Evolutionary conservation across 164 flowering plant species (phyloP).

Genomic region (Tetracentron sinense): DNA sequence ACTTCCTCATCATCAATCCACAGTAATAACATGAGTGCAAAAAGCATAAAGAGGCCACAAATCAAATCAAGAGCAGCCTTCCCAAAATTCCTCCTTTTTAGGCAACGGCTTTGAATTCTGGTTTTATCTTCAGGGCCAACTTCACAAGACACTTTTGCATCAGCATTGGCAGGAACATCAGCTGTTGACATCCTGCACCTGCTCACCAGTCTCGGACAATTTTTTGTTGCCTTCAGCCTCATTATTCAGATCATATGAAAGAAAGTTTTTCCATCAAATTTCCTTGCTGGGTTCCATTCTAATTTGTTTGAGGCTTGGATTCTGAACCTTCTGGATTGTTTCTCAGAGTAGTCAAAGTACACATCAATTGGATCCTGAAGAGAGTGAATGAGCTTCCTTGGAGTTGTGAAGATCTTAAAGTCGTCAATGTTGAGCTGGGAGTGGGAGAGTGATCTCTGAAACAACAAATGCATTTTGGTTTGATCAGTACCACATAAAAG

Average conservation of each 20-base stretch:
- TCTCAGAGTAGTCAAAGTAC: slow-evolving; percentile 30
- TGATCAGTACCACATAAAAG: no score
- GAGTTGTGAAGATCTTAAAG: slow-evolving; percentile 54
- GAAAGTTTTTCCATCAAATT: slow-evolving; percentile 22
- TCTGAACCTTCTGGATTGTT: slow-evolving; percentile 31
- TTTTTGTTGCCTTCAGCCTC: slow-evolving; percentile 21
- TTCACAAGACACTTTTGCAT: slow-evolving; percentile 18
- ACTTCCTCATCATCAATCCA: slow-evolving; percentile 31
- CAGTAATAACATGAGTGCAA: slow-evolving; percentile 31
- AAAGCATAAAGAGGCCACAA: slow-evolving; percentile 25
- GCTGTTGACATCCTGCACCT: slow-evolving; percentile 40
- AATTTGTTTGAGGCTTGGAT: slow-evolving; percentile 35
- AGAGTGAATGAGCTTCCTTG: slow-evolving; percentile 69
- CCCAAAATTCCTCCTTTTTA: slow-evolving; percentile 6
- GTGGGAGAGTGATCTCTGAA: slow-evolving; percentile 53
- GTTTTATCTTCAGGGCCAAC: slow-evolving; percentile 17
- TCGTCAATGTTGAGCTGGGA: slow-evolving; percentile 50
- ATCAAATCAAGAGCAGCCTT: slow-evolving; percentile 24
- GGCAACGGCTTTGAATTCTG: slow-evolving; percentile 6
- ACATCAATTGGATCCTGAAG: slow-evolving; percentile 51
- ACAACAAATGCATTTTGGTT: no score
- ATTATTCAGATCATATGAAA: slow-evolving; percentile 8
- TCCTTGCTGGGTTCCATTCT: slow-evolving; percentile 37
- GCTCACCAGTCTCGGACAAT: slow-evolving; percentile 21
- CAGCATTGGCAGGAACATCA: slow-evolving; percentile 21